Conservation (phyloP, 2,329 filamentous ascomycete genomes). For the Fusarium setosum region DNA sequence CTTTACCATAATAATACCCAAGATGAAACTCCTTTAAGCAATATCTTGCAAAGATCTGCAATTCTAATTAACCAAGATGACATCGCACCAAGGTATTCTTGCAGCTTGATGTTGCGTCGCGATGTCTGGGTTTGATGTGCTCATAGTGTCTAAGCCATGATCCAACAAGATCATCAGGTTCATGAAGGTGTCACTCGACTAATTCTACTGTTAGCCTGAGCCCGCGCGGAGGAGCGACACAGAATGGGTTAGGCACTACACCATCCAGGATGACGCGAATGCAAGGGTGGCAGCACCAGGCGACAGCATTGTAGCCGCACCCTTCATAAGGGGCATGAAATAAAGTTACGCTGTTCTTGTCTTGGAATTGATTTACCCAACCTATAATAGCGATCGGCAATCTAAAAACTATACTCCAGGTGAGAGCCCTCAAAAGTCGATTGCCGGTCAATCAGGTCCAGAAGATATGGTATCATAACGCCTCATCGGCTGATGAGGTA, state of each 20-base stretch:
- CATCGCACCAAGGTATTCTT: neutral
- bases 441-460: too few species aligned
- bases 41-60: neutral
- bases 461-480: too few species aligned
- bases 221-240: neutral
- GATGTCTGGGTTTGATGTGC: neutral
- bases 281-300: neutral
- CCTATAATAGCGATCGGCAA: too few species aligned
- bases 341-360: too few species aligned
- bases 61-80: neutral
- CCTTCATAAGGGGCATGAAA: too few species aligned
- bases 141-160: neutral
- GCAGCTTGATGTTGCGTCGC: neutral
- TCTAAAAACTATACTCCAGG: too few species aligned
- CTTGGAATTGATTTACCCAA: too few species aligned
- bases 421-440: too few species aligned
- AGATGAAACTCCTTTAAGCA: neutral
- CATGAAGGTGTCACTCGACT: neutral
- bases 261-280: neutral
- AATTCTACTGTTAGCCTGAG: neutral
- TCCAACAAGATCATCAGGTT: neutral
- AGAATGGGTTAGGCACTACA: neutral
- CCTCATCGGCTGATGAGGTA: too few species aligned
- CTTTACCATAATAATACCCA: neutral
- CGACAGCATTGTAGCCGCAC: too few species aligned